Evolutionary conservation across 208 protist genomes (phyloP), one percentile per base, ranked within the genome.

Genomic region (Trypanosoma cruzi): DNA sequence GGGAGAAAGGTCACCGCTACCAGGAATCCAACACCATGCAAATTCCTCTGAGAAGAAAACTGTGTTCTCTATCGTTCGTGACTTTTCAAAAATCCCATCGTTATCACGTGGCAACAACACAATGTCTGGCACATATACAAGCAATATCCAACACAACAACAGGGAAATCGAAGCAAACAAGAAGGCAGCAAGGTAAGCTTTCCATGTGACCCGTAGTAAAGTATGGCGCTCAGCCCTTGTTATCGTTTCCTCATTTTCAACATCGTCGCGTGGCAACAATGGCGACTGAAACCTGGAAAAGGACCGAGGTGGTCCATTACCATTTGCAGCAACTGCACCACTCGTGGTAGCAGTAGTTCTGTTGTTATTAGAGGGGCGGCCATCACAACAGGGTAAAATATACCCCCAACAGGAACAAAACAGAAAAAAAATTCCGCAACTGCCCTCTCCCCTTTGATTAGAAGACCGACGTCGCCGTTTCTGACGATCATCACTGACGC

Each of bases 11-110:
- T 36, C n/a, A 40, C 20, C 29, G 31, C 7, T 22, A 40, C 11
- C n/a, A 5, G 67, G 67, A 14, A 72, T 72, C 67, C 67, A 72
- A 18, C 67, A 72, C 67, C 67, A 72, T 40, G 67, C 67, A 31
- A 72, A 24, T 24, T 64, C 42, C 31, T 72, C 55, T 5, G 67
- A 60, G 32, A 72, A 72, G 44, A 55, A 72, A 29, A 65, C 42
- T 10, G 54, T 56, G 36, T 46, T 54, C 10, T 32, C 28, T 11
- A 54, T 40, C 11, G 28, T 60, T 52, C 46, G 46, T 36, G 20
- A 24, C 36, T 10, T 36, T 7, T 37, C 26, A 50, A 22, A 18
- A 54, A 0, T 24, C n/a, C 0, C n/a, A 46, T 24, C 16, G 31
- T 40, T 60, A 14, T 37, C 4, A 29, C 11, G 20, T 29, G 20